phyloP scores from a whole-genome alignment of 441 rosid species.

The Mallotus repandus region DNA sequence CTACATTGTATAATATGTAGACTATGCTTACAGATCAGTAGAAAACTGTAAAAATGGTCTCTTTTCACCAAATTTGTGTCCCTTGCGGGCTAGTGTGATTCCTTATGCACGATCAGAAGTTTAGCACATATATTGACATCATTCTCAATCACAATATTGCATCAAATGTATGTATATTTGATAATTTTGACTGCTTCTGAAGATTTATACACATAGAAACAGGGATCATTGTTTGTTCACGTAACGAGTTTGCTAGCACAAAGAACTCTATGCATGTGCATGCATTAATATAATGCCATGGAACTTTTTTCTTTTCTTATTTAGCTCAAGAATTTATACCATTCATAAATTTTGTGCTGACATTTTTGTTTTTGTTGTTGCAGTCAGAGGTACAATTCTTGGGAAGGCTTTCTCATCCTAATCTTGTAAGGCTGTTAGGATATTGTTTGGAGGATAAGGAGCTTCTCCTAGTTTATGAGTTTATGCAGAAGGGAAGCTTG shows the following conservation, averaged over 20 bases:
- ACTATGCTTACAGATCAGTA: not conserved
- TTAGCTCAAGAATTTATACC: not conserved
- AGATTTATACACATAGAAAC: not conserved
- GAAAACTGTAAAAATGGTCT: not conserved
- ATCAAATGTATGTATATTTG: not conserved
- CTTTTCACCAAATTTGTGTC: not conserved
- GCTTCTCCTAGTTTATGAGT: slow-evolving; percentile 80
- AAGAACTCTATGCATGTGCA: not conserved
- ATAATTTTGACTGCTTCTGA: not conserved
- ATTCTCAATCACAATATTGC: not conserved
- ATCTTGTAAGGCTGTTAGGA: slow-evolving; percentile 77
- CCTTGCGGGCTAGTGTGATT: not conserved
- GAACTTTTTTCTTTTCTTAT: not conserved
- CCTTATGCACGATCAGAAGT: not conserved
- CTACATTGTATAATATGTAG: not conserved
- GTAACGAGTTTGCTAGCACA: not conserved
- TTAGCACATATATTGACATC: not conserved
- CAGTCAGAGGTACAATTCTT: slow-evolving; percentile 81
- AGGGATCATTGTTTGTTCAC: not conserved
- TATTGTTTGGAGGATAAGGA: slow-evolving; percentile 79
- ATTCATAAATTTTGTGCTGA: not conserved
- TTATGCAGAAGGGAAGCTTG: slow-evolving; percentile 91
- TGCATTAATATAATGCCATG: not conserved
- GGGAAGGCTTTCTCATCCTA: slow-evolving; percentile 82
- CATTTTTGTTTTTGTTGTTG: slow-evolving; percentile 24